Evolutionary conservation across 2,329 filamentous ascomycete species (phyloP).

Genomic region (Ampelomyces quisqualis): DNA sequence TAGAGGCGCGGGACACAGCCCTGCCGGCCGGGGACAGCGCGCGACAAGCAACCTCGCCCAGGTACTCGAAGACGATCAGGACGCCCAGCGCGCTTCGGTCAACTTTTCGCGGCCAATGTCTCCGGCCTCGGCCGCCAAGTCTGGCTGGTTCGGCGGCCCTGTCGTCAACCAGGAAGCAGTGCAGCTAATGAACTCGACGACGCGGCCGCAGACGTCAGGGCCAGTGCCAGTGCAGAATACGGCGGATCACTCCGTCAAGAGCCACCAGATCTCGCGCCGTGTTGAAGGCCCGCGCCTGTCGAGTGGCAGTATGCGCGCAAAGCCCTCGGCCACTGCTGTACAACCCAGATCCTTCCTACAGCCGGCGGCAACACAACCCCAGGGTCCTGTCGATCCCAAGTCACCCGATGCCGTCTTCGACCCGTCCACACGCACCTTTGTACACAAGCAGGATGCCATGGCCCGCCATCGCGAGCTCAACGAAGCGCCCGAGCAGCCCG

Average conservation of each 20-base stretch:
- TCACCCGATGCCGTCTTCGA: constrained; percentile 42
- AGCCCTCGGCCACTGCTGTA: constrained; percentile 53
- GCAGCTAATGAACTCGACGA: constrained; percentile 29
- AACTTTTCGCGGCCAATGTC: constrained; percentile 59
- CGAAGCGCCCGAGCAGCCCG: constrained; percentile 25
- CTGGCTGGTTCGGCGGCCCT: constrained; percentile 45
- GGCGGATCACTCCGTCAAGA: constrained; percentile 45
- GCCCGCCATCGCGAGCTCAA: constrained; percentile 34
- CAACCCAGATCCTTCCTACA: constrained; percentile 20
- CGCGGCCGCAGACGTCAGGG: constrained; percentile 34
- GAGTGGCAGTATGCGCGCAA: constrained; percentile 55
- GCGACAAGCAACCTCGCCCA: constrained; percentile 42
- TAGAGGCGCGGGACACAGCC: constrained; percentile 24
- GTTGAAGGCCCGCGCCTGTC: constrained; percentile 46
- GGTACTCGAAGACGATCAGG: constrained; percentile 48
- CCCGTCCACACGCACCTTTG: constrained; percentile 41
- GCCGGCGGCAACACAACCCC: constrained; percentile 13
- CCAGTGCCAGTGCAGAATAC: constrained; percentile 42
- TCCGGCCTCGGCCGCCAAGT: constrained; percentile 28
- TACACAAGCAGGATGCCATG: constrained; percentile 42
- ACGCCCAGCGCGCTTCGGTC: constrained; percentile 45
- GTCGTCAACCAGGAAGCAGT: constrained; percentile 35
- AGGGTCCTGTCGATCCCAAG: constrained; percentile 38
- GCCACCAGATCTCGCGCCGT: constrained; percentile 38
- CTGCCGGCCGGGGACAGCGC: constrained; percentile 27